A percentile compares a stretch with the other conserved stretches of the same genome.
phyloP scores from a whole-genome alignment of 495 filamentous ascomycete species.

The Aspergillus nidulans region DNA sequence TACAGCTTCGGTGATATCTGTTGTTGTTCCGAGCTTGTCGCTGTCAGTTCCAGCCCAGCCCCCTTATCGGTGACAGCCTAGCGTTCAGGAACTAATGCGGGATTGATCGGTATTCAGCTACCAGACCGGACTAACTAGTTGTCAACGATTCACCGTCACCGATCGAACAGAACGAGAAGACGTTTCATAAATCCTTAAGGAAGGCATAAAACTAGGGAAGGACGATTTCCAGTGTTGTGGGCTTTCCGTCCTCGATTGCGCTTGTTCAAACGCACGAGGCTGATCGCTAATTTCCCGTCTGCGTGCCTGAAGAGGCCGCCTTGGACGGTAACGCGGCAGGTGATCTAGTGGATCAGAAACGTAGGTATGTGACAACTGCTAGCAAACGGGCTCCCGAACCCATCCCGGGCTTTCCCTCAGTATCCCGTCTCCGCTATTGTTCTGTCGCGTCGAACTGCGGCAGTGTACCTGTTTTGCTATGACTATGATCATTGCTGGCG shows the following conservation, averaged over 20 bases:
- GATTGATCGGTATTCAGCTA: slow-evolving; percentile 15
- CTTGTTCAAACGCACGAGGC: slow-evolving; percentile 9
- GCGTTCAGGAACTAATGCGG: slow-evolving; percentile 15
- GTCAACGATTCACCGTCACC: slow-evolving; percentile 3
- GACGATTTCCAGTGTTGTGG: slow-evolving; percentile 6
- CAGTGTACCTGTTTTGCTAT: slow-evolving; percentile 44
- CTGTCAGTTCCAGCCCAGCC: slow-evolving; percentile 13
- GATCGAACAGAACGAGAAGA: slow-evolving; percentile 5
- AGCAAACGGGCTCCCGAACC: slow-evolving; percentile 9
- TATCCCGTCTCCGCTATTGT: not conserved
- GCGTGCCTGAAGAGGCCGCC: slow-evolving; percentile 27
- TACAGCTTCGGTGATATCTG: slow-evolving; percentile 1
- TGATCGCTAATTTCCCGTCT: slow-evolving; percentile 40
- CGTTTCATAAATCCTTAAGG: not conserved
- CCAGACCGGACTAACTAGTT: slow-evolving; percentile 16
- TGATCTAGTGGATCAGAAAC: slow-evolving; percentile 13
- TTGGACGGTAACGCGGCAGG: slow-evolving; percentile 34
- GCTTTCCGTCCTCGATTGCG: slow-evolving; percentile 14
- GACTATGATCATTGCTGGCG: slow-evolving; percentile 34
- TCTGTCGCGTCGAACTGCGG: slow-evolving; percentile 27
- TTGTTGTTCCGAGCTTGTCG: not conserved
- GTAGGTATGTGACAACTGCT: slow-evolving; percentile 22
- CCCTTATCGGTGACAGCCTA: slow-evolving; percentile 18
- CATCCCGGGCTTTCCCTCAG: slow-evolving; percentile 29
- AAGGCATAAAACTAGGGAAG: not conserved